These are phyloP conservation scores for Fusarium buharicum DNA, from an alignment of 2,329 filamentous ascomycete genomes.

Conservation along the genomic window DNA sequence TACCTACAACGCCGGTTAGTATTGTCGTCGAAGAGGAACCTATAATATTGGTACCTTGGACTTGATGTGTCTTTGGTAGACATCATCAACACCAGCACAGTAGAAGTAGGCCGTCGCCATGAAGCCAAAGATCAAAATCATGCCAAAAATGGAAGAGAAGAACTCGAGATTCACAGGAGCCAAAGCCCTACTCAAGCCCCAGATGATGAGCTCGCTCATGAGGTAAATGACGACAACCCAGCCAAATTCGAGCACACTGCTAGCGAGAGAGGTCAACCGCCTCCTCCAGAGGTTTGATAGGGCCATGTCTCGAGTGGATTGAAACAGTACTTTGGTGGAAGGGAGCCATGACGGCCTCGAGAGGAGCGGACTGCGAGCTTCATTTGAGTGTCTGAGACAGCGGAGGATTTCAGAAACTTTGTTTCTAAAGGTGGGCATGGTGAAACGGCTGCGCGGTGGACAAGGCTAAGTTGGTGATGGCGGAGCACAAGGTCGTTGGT, in stretches of 20 bases:
- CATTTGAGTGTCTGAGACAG: slow-evolving; percentile 49
- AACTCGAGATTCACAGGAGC: slow-evolving; percentile 52
- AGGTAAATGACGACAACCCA: slow-evolving; percentile 53
- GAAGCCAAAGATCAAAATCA: slow-evolving; percentile 54
- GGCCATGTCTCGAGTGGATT: slow-evolving; percentile 41
- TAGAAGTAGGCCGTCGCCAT: slow-evolving; percentile 47
- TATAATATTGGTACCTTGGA: slow-evolving; percentile 45
- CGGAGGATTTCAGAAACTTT: slow-evolving; percentile 41
- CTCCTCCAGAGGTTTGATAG: slow-evolving; percentile 36
- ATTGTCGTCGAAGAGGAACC: too few relatives aligned
- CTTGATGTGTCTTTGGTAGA: slow-evolving; percentile 50
- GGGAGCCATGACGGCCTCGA: slow-evolving; percentile 22
- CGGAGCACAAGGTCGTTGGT: slow-evolving; percentile 16
- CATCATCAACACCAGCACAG: slow-evolving; percentile 30
- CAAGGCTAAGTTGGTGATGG: slow-evolving; percentile 12
- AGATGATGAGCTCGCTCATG: slow-evolving; percentile 58
- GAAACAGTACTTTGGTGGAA: slow-evolving; percentile 33
- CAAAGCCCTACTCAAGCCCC: slow-evolving; percentile 54
- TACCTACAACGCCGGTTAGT: slow-evolving; percentile 50
- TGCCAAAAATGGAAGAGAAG: slow-evolving; percentile 60
- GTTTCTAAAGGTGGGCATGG: slow-evolving; percentile 37
- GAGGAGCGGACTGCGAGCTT: slow-evolving; percentile 14
- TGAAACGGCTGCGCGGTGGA: slow-evolving; percentile 28
- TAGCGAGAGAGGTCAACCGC: slow-evolving; percentile 11
- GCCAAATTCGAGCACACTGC: slow-evolving; percentile 40